phyloP scores from a whole-genome alignment of 2,329 filamentous ascomycete genomes.

The Laburnicola sp. region DNA sequence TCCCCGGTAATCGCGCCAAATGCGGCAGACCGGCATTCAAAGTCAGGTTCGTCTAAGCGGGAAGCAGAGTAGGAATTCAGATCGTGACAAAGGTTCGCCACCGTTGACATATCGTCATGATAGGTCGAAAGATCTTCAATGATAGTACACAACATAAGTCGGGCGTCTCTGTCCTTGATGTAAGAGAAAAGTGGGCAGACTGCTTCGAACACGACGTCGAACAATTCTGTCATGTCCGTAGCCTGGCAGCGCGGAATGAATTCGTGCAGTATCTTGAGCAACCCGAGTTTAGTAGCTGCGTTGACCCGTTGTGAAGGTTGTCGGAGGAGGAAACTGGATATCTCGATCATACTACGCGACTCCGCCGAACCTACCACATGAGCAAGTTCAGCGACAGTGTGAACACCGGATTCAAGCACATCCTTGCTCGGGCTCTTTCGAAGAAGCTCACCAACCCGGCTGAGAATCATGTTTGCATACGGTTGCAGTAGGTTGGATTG shows the following conservation, averaged over 20 bases:
- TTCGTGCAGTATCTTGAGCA: conserved; percentile 78
- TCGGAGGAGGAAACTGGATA: conserved; percentile 77
- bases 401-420: conserved; percentile 76
- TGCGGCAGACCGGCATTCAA: conserved; percentile 75
- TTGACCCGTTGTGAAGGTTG: conserved; percentile 84
- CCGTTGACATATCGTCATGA: conserved; percentile 61
- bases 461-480: conserved; percentile 68
- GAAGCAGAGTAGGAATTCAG: conserved; percentile 77
- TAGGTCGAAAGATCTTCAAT: conserved; percentile 70
- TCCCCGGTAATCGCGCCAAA: conserved; percentile 72
- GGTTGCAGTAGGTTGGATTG: conserved; percentile 58
- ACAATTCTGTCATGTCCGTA: conserved; percentile 60
- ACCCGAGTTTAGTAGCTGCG: conserved; percentile 77
- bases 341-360: conserved; percentile 75
- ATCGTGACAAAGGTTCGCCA: conserved; percentile 72
- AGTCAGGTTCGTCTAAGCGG: conserved; percentile 83
- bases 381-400: conserved; percentile 71
- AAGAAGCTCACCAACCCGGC: conserved; percentile 55
- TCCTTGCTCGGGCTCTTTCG: conserved; percentile 68
- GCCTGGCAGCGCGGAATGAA: conserved; percentile 71
- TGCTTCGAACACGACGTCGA: conserved; percentile 69
- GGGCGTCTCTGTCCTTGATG: conserved; percentile 79
- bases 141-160: conserved; percentile 73
- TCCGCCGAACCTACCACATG: conserved; percentile 55
- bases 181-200: conserved; percentile 84